phyloP scores from a whole-genome alignment of 2,329 filamentous ascomycete species.

The Aureobasidium lini region DNA sequence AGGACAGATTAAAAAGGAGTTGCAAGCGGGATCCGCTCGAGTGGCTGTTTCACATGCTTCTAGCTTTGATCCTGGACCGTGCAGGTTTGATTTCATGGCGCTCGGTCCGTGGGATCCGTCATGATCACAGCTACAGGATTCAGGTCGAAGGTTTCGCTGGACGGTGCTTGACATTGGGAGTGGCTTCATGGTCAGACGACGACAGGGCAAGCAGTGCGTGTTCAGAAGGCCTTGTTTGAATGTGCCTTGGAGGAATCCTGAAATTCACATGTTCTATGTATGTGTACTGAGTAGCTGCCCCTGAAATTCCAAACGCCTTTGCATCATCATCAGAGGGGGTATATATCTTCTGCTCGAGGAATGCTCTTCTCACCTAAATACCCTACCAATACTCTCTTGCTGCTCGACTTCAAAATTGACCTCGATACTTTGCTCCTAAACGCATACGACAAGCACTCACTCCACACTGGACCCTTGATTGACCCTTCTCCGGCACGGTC shows the following conservation, averaged over 20 bases:
- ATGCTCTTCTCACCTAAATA: background rate
- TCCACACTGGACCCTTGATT: background rate
- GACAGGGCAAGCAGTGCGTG: background rate
- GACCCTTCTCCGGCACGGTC: conserved; percentile 3
- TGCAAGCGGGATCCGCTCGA: background rate
- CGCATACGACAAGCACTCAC: background rate
- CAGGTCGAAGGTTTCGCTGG: background rate
- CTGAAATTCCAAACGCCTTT: conserved; percentile 11
- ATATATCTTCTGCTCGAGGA: conserved; percentile 7
- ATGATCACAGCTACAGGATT: background rate
- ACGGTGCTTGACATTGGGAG: background rate
- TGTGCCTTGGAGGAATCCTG: background rate
- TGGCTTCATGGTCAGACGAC: background rate
- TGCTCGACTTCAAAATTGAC: background rate
- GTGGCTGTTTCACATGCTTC: conserved; percentile 10
- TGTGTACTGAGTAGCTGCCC: background rate
- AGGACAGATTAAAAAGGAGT: conserved; percentile 2
- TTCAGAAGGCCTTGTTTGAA: conserved; percentile 9
- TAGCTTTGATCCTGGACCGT: background rate
- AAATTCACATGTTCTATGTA: conserved; percentile 1
- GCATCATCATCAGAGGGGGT: background rate
- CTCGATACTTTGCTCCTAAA: background rate
- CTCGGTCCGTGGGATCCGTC: background rate
- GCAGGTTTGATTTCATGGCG: background rate
- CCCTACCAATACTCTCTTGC: background rate